Base-by-base conservation (phyloP, 805 yeast genomes). In the Candida khao-thaluensis region DNA sequence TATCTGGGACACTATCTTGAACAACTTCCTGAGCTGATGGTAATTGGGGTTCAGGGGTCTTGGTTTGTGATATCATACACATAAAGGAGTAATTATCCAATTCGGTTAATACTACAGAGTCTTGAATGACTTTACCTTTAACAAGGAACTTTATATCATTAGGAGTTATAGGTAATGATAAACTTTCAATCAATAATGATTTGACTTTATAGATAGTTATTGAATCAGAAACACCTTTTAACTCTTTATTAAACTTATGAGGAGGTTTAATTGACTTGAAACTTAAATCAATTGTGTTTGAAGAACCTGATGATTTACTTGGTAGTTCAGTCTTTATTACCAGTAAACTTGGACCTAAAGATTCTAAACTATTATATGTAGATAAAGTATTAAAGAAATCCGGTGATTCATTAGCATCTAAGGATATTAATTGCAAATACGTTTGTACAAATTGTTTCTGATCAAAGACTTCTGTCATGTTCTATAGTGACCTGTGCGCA, bases 191-290 rank as follows among this genome's bases (percentile, higher is more conserved):
- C 30, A 74, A 56, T 12, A 53, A 50, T 1, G 54, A 33, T 48
- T 76, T 76, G 30, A 72, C 49, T 26, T 64, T 58, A 50, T 62
- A 65, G 8, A 70, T 54, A 5, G 71, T 60, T 12, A 41, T 59
- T 26, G 53, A 59, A 16, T 22, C 49, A 3, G 53, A 45, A 24
- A 53, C 64, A 39, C 35, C 50, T 5, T 26, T 27, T 39, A 69
- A 47, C 26, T 44, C 56, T 4, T 54, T 44, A 26, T 63, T 56
- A 58, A 85, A 83, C 53, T 81, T 85, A 53, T 48, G 60, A 5
- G 95, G 95, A 4, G 82, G 76, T 50, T 81, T 79, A 39, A 87
- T 74, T 21, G 90, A 82, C 58, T 82, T 82, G 54, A 86, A 69
- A 15, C 54, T 47, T 36, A 71, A 50, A 16, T 48, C 52, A 35